phyloP scores from a whole-genome alignment of 345 rosid genomes.

The Rhizophora apiculata region DNA sequence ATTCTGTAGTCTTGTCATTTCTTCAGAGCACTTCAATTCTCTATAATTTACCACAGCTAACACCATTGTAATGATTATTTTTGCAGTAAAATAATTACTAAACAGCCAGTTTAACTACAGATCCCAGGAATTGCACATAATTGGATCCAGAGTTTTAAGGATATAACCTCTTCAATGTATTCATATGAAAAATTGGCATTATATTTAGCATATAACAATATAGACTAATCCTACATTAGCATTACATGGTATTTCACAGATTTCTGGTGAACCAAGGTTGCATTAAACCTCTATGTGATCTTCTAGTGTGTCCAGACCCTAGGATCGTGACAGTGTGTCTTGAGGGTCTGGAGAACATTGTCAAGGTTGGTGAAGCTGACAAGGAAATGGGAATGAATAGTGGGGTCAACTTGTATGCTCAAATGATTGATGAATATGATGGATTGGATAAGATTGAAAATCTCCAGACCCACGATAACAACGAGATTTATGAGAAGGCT shows the following conservation, averaged over 20 bases:
- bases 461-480: constrained; percentile 38
- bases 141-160: too few species aligned
- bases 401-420: constrained; percentile 23
- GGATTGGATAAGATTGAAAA: constrained; percentile 37
- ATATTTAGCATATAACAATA: background rate
- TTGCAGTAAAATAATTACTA: too few species aligned
- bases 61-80: too few species aligned
- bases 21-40: too few species aligned
- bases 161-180: background rate
- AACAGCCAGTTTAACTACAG: too few species aligned
- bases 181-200: background rate
- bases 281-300: constrained; percentile 39
- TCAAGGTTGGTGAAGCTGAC: constrained; percentile 35
- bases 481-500: constrained; percentile 35
- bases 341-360: constrained; percentile 38
- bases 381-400: constrained; percentile 25
- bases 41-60: too few species aligned
- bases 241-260: constrained; percentile 14
- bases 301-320: constrained; percentile 34
- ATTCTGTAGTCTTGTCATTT: too few species aligned
- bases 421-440: constrained; percentile 34
- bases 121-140: too few species aligned
- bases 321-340: constrained; percentile 34
- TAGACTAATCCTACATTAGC: background rate
- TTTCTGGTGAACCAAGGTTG: constrained; percentile 42